phyloP scores from a whole-genome alignment of 1,284 basidiomycete species.

The Trametes hirsuta region DNA sequence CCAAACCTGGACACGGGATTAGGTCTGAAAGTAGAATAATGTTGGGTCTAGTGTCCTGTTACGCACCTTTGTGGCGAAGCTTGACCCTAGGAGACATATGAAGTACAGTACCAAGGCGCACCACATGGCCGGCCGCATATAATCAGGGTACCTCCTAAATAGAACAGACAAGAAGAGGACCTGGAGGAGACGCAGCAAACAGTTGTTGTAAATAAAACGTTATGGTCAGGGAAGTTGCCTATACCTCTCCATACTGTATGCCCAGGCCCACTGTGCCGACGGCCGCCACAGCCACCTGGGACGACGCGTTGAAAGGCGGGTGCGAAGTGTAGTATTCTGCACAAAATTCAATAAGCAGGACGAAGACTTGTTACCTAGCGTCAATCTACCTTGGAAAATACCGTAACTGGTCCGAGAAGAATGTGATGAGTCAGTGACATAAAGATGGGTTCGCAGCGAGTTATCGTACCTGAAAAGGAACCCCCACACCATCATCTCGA shows the following conservation, averaged over 20 bases:
- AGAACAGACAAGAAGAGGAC: conserved; percentile 28
- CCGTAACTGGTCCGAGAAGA: conserved; percentile 17
- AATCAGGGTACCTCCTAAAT: conserved; percentile 31
- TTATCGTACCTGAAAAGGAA: conserved; percentile 22
- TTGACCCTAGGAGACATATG: conserved; percentile 28
- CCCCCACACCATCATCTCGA: conserved; percentile 45
- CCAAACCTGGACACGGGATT: conserved; percentile 25
- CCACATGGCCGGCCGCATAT: conserved; percentile 29
- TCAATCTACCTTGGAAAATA: conserved; percentile 24
- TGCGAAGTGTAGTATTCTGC: conserved; percentile 28
- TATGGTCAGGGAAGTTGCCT: neutral
- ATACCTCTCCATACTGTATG: conserved; percentile 29
- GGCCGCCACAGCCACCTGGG: conserved; percentile 24
- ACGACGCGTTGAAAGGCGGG: conserved; percentile 27
- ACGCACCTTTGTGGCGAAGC: conserved; percentile 30
- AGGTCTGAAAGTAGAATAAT: neutral
- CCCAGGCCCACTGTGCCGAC: conserved; percentile 29
- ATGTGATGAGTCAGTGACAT: neutral
- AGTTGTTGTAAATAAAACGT: neutral
- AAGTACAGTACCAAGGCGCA: conserved; percentile 26
- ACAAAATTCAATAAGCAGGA: too few species aligned
- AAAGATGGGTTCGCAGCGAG: too few species aligned
- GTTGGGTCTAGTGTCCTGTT: neutral
- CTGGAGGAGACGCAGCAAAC: conserved; percentile 6
- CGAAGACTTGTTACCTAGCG: neutral